Base-by-base conservation (phyloP, 75 land plant species). In the Cupressus sempervirens region DNA sequence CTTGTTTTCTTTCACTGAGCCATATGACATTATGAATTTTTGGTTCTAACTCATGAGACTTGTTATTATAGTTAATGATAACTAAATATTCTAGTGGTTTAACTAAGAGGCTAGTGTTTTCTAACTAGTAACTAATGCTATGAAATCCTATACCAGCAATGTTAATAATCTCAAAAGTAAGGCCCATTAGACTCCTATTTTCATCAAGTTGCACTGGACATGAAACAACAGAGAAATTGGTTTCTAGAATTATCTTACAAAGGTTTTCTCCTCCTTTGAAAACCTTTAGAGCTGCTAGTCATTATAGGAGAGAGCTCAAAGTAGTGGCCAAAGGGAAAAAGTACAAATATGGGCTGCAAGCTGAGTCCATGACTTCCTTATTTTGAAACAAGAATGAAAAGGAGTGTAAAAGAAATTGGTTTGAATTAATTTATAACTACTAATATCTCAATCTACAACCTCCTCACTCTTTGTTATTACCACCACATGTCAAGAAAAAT, bases 181-280 rank as follows among this genome's bases (percentile, higher is more conserved):
- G 92, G 85, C 88, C 90, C 76, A 91, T 79, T 15, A 88, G 74
- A 88, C 92, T 91, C 81, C 88, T 91, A 34, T 90, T 92, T 23
- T 86, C 41, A 85, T 88, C 91, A 65, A 94, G 91, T 80, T 90
- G 90, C 84, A 97, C 87, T 34, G 73, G 84, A 26, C 99, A 98
- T 68, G 92, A 89, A 74, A 94, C 29, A 68, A 98, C 99, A 15
- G 91, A 91, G 86, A 95, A 94, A 75, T 93, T 94, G 11, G 86
- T 88, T n/a, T 30, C 73, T 6, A 88, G 34, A 15, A 97, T 12
- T 29, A 75, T 90, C 46, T 89, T 72, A 40, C 94, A 88, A 72
- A 93, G 83, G 3, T 84, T 16, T 10, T 68, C 73, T 5, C 99
- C 99, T 23, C 87, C 92, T n/a, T 88, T 85, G 81, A 94, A 93